These are phyloP conservation scores for Leptographium procerum DNA, from an alignment of 2,329 filamentous ascomycete genomes.

Conservation along the genomic window DNA sequence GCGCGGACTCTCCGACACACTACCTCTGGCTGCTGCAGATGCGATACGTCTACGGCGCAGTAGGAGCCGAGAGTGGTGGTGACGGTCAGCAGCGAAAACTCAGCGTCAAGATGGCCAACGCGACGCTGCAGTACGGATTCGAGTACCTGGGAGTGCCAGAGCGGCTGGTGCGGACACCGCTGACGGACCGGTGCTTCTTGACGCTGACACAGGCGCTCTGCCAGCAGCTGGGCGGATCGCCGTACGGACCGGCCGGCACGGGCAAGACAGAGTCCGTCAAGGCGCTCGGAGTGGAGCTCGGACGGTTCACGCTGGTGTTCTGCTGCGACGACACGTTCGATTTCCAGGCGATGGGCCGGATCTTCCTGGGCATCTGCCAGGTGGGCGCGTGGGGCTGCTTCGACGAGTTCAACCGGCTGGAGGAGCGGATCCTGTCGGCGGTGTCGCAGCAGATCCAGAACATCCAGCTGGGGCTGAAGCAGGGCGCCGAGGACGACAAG, in stretches of 20 bases:
- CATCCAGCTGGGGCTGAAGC: constrained; percentile 90
- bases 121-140: constrained; percentile 88
- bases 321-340: constrained; percentile 99
- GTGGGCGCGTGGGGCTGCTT: constrained; percentile 99
- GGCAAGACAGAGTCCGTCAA: constrained; percentile 99
- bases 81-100: constrained; percentile 73
- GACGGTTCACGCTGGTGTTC: constrained; percentile 95
- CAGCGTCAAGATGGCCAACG: constrained; percentile 93
- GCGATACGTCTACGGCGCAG: constrained; percentile 86
- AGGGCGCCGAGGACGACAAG: constrained; percentile 68
- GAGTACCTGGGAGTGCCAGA: constrained; percentile 97
- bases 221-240: constrained; percentile 89
- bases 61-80: constrained; percentile 52
- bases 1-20: constrained; percentile 65
- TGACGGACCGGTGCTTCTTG: constrained; percentile 96
- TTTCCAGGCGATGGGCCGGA: constrained; percentile 98
- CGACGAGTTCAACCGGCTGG: constrained; percentile 98
- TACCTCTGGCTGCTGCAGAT: constrained; percentile 94
- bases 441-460: constrained; percentile 99
- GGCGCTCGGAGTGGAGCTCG: constrained; percentile 88
- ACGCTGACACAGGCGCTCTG: constrained; percentile 93
- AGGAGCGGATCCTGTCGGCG: constrained; percentile 93
- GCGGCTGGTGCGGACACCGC: constrained; percentile 86
- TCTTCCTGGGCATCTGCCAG: constrained; percentile 98
- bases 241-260: constrained; percentile 93